phyloP scores from a whole-genome alignment of 148 eudicot species.

The Pouteria glomerata region DNA sequence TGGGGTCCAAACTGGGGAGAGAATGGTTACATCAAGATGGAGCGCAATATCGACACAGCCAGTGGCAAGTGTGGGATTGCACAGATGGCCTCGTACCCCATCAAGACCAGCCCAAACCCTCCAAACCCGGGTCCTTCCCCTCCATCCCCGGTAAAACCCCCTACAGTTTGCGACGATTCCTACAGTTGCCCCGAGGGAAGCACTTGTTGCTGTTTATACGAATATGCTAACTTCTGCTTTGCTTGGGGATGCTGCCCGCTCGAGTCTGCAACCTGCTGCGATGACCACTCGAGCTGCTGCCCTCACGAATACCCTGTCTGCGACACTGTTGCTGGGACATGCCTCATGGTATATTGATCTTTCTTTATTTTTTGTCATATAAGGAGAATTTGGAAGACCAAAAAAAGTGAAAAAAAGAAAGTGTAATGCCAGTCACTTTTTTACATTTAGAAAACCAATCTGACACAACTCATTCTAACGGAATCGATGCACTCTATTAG shows the following conservation, averaged over 20 bases:
- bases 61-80: conserved; percentile 90
- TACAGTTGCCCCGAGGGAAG: conserved; percentile 46
- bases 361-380: not conserved
- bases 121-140: conserved; percentile 84
- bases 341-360: conserved; percentile 39
- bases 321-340: conserved; percentile 47
- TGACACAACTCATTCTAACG: no score
- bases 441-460: no score
- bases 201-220: conserved; percentile 76
- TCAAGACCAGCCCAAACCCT: conserved; percentile 66
- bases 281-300: conserved; percentile 76
- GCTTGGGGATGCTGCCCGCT: conserved; percentile 91
- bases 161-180: conserved; percentile 48
- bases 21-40: conserved; percentile 67
- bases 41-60: conserved; percentile 41
- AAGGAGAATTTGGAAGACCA: no score
- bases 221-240: conserved; percentile 59
- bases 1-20: conserved; percentile 94
- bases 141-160: conserved; percentile 57
- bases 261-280: conserved; percentile 76
- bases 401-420: no score
- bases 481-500: no score
- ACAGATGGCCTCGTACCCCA: conserved; percentile 65
- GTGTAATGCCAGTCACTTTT: no score
- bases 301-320: conserved; percentile 83